Percentiles rank a stretch among this genome's conserved stretches.
phyloP scores from a whole-genome alignment of 495 filamentous ascomycete species.

The Aspergillus indologenus region DNA sequence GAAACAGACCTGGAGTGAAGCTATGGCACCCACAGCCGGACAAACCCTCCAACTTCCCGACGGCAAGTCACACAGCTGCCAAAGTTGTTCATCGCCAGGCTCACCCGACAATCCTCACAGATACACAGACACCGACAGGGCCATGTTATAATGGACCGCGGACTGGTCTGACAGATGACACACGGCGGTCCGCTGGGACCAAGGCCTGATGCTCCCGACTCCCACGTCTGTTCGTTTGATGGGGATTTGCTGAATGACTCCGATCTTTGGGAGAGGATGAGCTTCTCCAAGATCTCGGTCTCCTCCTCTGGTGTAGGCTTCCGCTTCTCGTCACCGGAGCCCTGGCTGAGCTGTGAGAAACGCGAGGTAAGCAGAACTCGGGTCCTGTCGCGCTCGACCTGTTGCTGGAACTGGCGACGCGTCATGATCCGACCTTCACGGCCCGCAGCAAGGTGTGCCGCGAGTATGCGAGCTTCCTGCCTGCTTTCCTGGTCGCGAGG shows the following conservation, averaged over 20 bases:
- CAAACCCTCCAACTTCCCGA: constrained; percentile 80
- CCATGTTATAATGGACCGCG: constrained; percentile 91
- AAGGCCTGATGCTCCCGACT: constrained; percentile 65
- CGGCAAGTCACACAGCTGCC: constrained; percentile 92
- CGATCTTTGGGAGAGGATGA: constrained; percentile 64
- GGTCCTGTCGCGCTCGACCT: constrained; percentile 61
- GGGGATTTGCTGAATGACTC: constrained; percentile 22
- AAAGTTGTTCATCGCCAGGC: constrained; percentile 94
- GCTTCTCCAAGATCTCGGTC: constrained; percentile 71
- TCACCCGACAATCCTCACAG: constrained; percentile 92
- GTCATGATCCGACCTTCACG: constrained; percentile 62
- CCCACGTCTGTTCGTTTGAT: constrained; percentile 48
- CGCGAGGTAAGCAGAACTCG: constrained; percentile 57
- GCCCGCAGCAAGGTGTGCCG: constrained; percentile 69
- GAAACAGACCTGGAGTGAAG: background rate
- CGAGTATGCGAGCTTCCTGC: constrained; percentile 76
- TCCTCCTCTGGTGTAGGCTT: constrained; percentile 68
- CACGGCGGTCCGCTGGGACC: constrained; percentile 78
- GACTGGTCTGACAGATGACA: constrained; percentile 86
- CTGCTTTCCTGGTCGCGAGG: constrained; percentile 73
- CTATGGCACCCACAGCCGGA: constrained; percentile 85
- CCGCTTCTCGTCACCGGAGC: constrained; percentile 26
- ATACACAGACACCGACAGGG: constrained; percentile 91
- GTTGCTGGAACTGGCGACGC: constrained; percentile 67
- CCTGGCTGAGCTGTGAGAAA: constrained; percentile 19